Conservation (phyloP, 106 monocot species). For the Iris macrosiphon region DNA sequence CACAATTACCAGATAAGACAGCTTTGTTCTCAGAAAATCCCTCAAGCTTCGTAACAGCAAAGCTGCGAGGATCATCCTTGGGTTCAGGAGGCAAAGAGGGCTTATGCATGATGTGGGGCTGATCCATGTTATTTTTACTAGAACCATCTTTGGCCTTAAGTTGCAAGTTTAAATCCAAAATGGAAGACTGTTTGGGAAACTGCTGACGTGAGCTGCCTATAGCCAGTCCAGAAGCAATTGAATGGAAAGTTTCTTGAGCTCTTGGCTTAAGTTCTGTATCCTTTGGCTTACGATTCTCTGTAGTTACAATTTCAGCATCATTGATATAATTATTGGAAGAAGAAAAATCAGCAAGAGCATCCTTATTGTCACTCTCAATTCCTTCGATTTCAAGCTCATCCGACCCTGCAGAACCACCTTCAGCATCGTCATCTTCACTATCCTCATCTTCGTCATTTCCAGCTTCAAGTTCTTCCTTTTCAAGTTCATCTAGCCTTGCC, state of each 20-base stretch:
- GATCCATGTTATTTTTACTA: constrained; percentile 1
- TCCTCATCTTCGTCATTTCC: constrained; percentile 7
- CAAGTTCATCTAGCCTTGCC: too few relatives aligned
- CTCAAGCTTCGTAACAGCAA: constrained; percentile 1
- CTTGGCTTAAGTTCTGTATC: constrained; percentile 4
- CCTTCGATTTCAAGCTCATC: too few relatives aligned
- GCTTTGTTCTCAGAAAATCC: too few relatives aligned
- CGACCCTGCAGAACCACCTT: too few relatives aligned
- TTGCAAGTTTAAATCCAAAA: too few relatives aligned
- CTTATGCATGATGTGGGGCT: background rate
- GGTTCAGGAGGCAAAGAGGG: constrained; percentile 6
- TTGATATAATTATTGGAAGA: too few relatives aligned
- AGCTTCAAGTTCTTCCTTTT: constrained; percentile 17
- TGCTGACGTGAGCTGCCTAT: background rate
- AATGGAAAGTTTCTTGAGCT: background rate
- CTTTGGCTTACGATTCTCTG: background rate
- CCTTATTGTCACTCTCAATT: constrained; percentile 1
- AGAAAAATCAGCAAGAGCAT: too few relatives aligned
- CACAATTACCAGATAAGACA: too few relatives aligned
- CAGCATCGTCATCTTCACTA: constrained; percentile 20
- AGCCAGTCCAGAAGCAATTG: constrained; percentile 1
- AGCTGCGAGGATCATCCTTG: constrained; percentile 3
- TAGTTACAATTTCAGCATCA: too few relatives aligned
- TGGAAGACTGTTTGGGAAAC: background rate
- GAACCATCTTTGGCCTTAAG: too few relatives aligned